These are phyloP conservation scores for Fusarium sublunatum DNA, from an alignment of 2,329 filamentous ascomycete species.

Conservation along the genomic window DNA sequence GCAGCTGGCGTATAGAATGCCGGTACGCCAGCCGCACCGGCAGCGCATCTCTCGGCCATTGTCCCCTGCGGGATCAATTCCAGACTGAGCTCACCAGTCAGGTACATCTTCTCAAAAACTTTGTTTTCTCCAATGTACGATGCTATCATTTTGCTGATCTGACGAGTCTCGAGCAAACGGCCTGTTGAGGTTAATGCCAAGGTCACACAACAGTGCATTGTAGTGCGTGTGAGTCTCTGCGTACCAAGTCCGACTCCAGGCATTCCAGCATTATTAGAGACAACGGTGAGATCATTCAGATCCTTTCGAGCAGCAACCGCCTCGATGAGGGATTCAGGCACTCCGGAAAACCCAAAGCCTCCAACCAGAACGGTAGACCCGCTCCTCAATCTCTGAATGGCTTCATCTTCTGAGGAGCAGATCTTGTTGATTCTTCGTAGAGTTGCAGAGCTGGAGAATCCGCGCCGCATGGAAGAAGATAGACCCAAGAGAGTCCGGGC, in stretches of 20 bases:
- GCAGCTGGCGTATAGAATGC: conserved; percentile 92
- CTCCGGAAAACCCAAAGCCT: conserved; percentile 84
- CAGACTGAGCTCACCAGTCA: conserved; percentile 84
- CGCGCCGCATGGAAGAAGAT: too few relatives aligned
- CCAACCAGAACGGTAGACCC: conserved; percentile 79
- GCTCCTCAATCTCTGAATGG: conserved; percentile 79
- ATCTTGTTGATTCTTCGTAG: conserved; percentile 77
- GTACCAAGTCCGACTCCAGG: conserved; percentile 79
- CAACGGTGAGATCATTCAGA: conserved; percentile 81
- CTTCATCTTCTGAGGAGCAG: conserved; percentile 72
- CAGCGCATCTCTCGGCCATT: conserved; percentile 84
- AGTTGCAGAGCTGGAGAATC: not conserved
- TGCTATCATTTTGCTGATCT: conserved; percentile 90
- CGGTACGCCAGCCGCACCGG: conserved; percentile 86
- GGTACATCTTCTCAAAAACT: conserved; percentile 87
- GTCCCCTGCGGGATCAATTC: conserved; percentile 93
- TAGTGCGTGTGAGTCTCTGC: too few relatives aligned
- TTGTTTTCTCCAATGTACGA: conserved; percentile 96
- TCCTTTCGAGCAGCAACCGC: conserved; percentile 73
- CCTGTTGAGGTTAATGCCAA: conserved; percentile 60
- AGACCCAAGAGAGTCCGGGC: too few relatives aligned
- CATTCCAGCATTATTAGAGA: conserved; percentile 92
- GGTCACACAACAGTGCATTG: conserved; percentile 46
- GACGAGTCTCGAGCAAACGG: conserved; percentile 54
- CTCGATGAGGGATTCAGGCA: conserved; percentile 82